A percentile compares a stretch with the other conserved stretches of the same genome.
Conservation (phyloP, 108 stramenopile genomes). For the Nitzschia sp. region DNA sequence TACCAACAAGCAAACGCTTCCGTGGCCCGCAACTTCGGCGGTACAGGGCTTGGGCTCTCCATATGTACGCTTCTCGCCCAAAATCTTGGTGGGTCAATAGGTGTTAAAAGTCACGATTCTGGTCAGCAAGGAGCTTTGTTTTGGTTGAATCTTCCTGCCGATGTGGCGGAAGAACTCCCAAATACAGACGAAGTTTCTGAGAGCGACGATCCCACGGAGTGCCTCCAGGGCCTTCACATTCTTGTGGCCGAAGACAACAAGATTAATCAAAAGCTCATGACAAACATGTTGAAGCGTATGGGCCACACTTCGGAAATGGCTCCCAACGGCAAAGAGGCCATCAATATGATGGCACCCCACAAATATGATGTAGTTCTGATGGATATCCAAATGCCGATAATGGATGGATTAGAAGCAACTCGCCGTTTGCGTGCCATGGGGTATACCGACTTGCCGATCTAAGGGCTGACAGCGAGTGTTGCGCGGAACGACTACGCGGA, state of each 20-base stretch:
- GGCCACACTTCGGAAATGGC: conserved; percentile 31
- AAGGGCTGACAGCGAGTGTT: conserved; percentile 49
- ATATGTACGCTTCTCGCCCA: conserved; percentile 43
- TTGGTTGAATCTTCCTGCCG: conserved; percentile 35
- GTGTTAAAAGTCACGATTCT: conserved; percentile 31
- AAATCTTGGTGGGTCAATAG: conserved; percentile 45
- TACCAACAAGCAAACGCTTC: conserved; percentile 42
- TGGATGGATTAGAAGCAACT: conserved; percentile 61
- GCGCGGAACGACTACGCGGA: conserved; percentile 18
- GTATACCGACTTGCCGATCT: conserved; percentile 17
- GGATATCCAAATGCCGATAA: conserved; percentile 73
- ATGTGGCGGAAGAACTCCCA: background rate
- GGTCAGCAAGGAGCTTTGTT: conserved; percentile 34
- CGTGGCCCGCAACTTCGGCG: conserved; percentile 43
- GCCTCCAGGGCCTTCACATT: too few relatives aligned
- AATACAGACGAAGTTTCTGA: background rate
- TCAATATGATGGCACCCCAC: background rate
- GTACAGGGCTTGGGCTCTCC: conserved; percentile 58
- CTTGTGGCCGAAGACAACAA: conserved; percentile 63
- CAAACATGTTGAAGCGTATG: conserved; percentile 37
- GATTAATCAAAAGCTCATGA: conserved; percentile 46
- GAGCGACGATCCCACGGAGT: background rate
- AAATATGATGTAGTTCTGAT: conserved; percentile 55
- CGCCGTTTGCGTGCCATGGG: background rate
- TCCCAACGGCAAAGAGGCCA: conserved; percentile 33